Base-by-base conservation (phyloP, 768 basidiomycete species). In the Pulveroboletus sp. region DNA sequence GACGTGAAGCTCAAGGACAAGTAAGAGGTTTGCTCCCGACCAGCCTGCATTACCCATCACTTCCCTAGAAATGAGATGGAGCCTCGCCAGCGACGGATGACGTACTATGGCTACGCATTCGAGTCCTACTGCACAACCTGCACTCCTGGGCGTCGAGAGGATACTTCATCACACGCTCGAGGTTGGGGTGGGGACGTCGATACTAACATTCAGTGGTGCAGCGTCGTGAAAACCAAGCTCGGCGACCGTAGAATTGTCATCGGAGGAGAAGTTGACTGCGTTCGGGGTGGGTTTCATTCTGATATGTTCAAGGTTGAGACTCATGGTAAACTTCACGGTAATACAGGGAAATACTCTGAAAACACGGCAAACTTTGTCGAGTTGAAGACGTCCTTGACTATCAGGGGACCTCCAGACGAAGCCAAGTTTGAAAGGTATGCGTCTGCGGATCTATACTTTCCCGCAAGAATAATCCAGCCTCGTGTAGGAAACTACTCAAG, bases 191-290 rank as follows among this genome's bases (percentile, higher is more conserved):
- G 85, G 0, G 83, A 88, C 52, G 89, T 93, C 11, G 77, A 94
- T 62, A 93, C 90, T 10, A 92, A 92, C 57, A 78, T 88, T 0
- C 90, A 93, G 57, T 93, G 91, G 91, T 93, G 92, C 60, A 83
- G 81, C 52, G 84, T 95, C 45, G 86, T 92, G 39, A 89, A 89
- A 66, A 91, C 89, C 5, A 90, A 88, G 54, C 76, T 93, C 24
- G 88, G 84, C 0, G 75, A 81, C 48, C 78, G 75, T 26, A 74
- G 89, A 37, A 69, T 90, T 44, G 70, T 95, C 50, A 81, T 93
- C 41, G 92, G 92, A 1, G 92, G 93, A 6, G 92, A 94, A 68
- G 92, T 95, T 6, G 92, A 95, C 66, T 95, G 92, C 61, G 82
- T 93, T 18, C 75, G 82, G 65, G 86, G 90, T 88, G 53, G 51